Percentiles rank a stretch among this genome's conserved stretches.
Evolutionary conservation across 345 rosid species (phyloP).

Genomic region (Microthlaspi erraticum): DNA sequence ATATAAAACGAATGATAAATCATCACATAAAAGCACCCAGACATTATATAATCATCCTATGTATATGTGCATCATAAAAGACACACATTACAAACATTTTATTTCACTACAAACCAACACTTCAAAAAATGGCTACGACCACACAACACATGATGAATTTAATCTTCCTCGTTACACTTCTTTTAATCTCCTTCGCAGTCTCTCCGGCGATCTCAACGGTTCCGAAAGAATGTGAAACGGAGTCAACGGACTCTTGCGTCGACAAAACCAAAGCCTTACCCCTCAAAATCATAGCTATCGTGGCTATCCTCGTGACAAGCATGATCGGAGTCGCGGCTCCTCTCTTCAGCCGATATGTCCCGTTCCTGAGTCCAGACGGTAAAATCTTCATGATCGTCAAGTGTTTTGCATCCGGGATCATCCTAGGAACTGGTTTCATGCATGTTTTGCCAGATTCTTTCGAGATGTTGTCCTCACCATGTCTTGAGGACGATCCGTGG

Average conservation of each 20-base stretch:
- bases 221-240: conserved; percentile 44
- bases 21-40: neutral
- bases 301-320: conserved; percentile 60
- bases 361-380: conserved; percentile 59
- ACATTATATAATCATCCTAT: neutral
- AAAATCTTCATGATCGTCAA: conserved; percentile 62
- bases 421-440: conserved; percentile 82
- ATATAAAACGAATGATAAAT: conserved; percentile 25
- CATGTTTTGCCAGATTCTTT: conserved; percentile 91
- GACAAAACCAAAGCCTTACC: conserved; percentile 56
- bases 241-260: conserved; percentile 44
- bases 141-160: conserved; percentile 36
- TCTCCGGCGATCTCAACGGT: conserved; percentile 40
- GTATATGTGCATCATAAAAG: conserved; percentile 10
- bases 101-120: conserved; percentile 9
- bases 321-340: conserved; percentile 68
- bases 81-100: neutral
- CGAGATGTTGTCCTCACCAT: conserved; percentile 65
- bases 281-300: conserved; percentile 65
- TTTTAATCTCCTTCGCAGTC: conserved; percentile 30
- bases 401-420: conserved; percentile 77
- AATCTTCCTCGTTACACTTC: conserved; percentile 23
- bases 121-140: conserved; percentile 13
- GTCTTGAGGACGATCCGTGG: conserved; percentile 76
- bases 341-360: conserved; percentile 54